Evolutionary conservation across 2,329 filamentous ascomycete genomes (phyloP), one percentile per base, ranked within the genome.

Genomic region (Plectosphaerella sp.): DNA sequence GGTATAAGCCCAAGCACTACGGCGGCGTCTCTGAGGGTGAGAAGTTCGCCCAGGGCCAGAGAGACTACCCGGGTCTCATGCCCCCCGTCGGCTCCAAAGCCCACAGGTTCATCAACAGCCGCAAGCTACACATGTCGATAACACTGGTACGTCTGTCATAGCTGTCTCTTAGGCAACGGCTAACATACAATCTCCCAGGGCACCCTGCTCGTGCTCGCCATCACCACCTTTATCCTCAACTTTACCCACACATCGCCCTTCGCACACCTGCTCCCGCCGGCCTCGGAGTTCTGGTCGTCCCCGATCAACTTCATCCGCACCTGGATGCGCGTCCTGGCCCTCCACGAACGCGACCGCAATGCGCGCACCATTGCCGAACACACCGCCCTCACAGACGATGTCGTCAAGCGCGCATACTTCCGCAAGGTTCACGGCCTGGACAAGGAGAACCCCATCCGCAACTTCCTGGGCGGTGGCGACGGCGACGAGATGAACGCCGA

Each of bases 1-100:
- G 80, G 51, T 77, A 79, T 58, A 67, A 66, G 70, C 67, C 74
- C 7, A 78, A 79, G 61, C 83, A 87, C 68, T 96, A 95, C 66
- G 91, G 91, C 37, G 88, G 90, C 16, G 72, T 82, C 20, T 72
- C 82, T 15, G 73, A 78, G 18, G 79, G 85, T 49, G 87, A 96
- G 68, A 72, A 77, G 48, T 73, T 80, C 56, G 79, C 78, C 55
- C 90, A 90, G 74, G 79, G 76, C 59, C 80, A 72, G 58, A 88
- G 82, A 68, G 76, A 88, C 58, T 97, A 97, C 67, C 94, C 94
- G 1, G 87, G 92, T 61, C 86, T 95, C 80, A 91, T 96, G 78
- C 88, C 93, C 46, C 86, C 91, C 0, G 78, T 87, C 64, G 90
- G 91, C 6, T 89, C 88, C 0, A 91, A 90, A 70, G 80, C 89